Conservation (phyloP, 306 rosid genomes). For the Ochetophila trinervis region DNA sequence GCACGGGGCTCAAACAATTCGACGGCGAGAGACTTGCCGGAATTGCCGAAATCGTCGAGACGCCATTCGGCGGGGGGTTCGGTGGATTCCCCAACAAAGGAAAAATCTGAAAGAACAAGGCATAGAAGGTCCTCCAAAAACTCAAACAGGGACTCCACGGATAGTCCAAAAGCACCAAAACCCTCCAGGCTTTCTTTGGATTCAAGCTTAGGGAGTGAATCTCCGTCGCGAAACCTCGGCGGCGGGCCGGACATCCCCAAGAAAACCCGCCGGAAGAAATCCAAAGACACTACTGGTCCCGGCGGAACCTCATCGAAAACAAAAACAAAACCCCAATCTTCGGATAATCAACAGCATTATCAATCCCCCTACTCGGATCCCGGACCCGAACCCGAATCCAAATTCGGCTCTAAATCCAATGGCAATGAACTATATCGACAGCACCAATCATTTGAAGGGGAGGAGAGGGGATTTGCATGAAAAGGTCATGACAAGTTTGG, state of each 20-base stretch:
- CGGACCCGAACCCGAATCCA: conserved; percentile 20
- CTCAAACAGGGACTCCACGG: conserved; percentile 30
- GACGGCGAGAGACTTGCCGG: conserved; percentile 33
- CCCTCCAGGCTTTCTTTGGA: conserved; percentile 16
- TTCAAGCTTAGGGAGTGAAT: conserved; percentile 30
- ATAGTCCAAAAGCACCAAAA: conserved; percentile 24
- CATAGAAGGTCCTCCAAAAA: conserved; percentile 44
- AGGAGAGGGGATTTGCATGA: conserved; percentile 28
- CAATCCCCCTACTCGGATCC: conserved; percentile 23
- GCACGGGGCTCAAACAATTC: conserved; percentile 13
- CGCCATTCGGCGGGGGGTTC: conserved; percentile 25
- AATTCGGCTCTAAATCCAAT: conserved; percentile 15
- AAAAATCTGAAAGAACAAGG: conserved; percentile 54
- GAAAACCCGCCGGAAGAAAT: conserved; percentile 48
- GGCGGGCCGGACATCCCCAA: conserved; percentile 47
- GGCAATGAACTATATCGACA: conserved; percentile 4
- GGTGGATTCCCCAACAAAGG: conserved; percentile 49
- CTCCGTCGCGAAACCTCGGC: conserved; percentile 29
- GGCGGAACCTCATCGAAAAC: conserved; percentile 30
- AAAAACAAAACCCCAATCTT: conserved; percentile 30
- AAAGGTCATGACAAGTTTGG: background rate
- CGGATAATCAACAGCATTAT: background rate
- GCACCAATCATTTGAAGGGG: conserved; percentile 30
- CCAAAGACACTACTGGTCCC: conserved; percentile 35
- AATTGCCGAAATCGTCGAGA: conserved; percentile 44